Evolutionary conservation across 2,329 filamentous ascomycete genomes (phyloP).

Genomic region (Mariannaea sp.): DNA sequence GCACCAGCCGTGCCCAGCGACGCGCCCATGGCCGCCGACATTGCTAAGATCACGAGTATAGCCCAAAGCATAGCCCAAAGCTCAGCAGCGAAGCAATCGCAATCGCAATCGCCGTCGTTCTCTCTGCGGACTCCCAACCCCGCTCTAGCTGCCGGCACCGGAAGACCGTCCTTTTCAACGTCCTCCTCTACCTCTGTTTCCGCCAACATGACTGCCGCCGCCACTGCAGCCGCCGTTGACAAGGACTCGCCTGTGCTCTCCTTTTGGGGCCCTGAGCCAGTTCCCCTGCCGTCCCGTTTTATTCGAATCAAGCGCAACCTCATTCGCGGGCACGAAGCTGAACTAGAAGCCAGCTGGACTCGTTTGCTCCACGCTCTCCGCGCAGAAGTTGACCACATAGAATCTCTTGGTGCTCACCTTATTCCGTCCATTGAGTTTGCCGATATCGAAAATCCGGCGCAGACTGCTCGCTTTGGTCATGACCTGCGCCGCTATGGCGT

Average conservation of each 20-base stretch:
- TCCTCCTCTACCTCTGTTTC: conserved; percentile 17
- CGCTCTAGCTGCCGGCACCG: neutral
- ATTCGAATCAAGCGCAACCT: conserved; percentile 60
- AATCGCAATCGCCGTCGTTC: conserved; percentile 13
- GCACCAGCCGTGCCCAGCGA: neutral
- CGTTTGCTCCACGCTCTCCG: conserved; percentile 57
- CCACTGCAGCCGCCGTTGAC: conserved; percentile 31
- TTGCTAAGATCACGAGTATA: conserved; percentile 13
- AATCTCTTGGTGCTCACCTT: conserved; percentile 54
- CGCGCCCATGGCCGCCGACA: conserved; percentile 7
- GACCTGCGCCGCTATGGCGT: conserved; percentile 66
- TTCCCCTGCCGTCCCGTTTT: conserved; percentile 63
- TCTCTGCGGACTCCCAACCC: conserved; percentile 1
- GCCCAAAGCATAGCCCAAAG: conserved; percentile 8
- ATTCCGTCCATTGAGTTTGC: conserved; percentile 61
- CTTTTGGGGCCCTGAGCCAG: conserved; percentile 61
- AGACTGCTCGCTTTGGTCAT: conserved; percentile 59
- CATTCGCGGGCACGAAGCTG: conserved; percentile 58
- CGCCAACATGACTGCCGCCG: conserved; percentile 17
- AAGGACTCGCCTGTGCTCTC: conserved; percentile 59
- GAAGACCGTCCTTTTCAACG: conserved; percentile 4
- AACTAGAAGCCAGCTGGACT: conserved; percentile 59
- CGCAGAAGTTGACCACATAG: conserved; percentile 58
- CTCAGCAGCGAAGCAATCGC: neutral
- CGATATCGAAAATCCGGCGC: conserved; percentile 53